These are phyloP conservation scores for Echium plantagineum DNA, from an alignment of 257 asterid genomes.

Conservation along the genomic window DNA sequence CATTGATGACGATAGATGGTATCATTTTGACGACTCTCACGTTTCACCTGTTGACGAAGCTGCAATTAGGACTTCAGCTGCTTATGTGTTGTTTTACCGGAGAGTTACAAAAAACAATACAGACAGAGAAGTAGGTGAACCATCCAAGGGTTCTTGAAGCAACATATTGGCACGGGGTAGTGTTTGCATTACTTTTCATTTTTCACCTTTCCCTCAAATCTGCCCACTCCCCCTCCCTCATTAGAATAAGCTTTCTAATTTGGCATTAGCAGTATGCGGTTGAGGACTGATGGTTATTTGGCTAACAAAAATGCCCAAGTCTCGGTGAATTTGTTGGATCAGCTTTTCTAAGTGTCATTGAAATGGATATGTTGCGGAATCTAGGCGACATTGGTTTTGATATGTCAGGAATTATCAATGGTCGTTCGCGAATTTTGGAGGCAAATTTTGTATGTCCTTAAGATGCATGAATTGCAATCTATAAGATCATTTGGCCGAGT, in stretches of 20 bases:
- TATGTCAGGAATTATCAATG: too few relatives aligned
- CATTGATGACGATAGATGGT: constrained; percentile 64
- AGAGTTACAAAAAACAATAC: constrained; percentile 35
- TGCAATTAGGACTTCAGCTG: constrained; percentile 82
- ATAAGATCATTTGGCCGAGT: background rate
- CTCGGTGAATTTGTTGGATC: too few relatives aligned
- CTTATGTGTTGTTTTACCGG: constrained; percentile 81
- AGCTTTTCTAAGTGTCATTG: too few relatives aligned
- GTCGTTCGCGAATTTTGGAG: background rate
- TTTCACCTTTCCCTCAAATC: background rate
- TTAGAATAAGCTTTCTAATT: too few relatives aligned
- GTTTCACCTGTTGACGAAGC: constrained; percentile 60
- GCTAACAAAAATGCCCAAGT: too few relatives aligned
- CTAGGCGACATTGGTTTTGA: too few relatives aligned
- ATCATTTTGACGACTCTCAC: constrained; percentile 80
- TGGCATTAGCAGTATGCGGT: background rate
- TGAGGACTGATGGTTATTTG: background rate
- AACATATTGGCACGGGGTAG: background rate
- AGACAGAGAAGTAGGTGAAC: constrained; percentile 14
- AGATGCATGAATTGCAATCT: background rate
- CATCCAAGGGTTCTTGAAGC: constrained; percentile 13
- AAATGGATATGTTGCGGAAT: too few relatives aligned
- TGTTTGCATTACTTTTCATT: too few relatives aligned
- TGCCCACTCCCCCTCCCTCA: background rate
- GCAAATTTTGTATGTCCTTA: background rate